A percentile compares a stretch with the other conserved stretches of the same genome.
phyloP scores from a whole-genome alignment of 495 filamentous ascomycete genomes.

The Penicillium mononematosum region DNA sequence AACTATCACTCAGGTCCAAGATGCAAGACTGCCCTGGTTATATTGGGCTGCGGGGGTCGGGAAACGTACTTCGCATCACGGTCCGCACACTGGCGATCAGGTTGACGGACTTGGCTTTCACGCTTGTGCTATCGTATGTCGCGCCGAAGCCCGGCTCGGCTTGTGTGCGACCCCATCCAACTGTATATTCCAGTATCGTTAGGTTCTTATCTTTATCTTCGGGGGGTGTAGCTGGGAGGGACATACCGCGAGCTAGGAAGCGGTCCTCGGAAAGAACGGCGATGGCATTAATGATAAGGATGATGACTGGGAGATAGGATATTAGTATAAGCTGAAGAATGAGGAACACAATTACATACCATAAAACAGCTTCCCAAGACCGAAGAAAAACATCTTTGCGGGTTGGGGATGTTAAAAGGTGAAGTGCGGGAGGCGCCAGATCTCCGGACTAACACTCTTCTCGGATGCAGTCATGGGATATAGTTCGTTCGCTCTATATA shows the following conservation, averaged over 20 bases:
- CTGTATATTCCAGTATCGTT: conserved; percentile 41
- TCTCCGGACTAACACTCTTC: conserved; percentile 30
- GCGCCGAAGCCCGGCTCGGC: conserved; percentile 74
- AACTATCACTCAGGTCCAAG: background rate
- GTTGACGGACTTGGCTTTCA: conserved; percentile 84
- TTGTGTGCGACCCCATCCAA: conserved; percentile 71
- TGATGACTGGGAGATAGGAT: conserved; percentile 53
- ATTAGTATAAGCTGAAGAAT: conserved; percentile 6
- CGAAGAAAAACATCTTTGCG: conserved; percentile 64
- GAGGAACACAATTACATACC: conserved; percentile 40
- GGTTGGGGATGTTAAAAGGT: conserved; percentile 8
- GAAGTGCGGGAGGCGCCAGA: conserved; percentile 31
- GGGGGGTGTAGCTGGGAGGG: conserved; percentile 5
- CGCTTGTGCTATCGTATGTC: conserved; percentile 67
- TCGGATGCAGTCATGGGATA: conserved; percentile 27
- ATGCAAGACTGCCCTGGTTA: background rate
- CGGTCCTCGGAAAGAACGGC: conserved; percentile 96
- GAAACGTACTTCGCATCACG: conserved; percentile 84
- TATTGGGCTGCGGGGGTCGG: conserved; percentile 2
- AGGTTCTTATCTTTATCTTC: conserved; percentile 8
- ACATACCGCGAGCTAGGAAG: conserved; percentile 90
- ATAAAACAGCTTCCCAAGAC: conserved; percentile 70
- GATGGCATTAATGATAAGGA: conserved; percentile 91
- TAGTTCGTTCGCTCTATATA: conserved; percentile 19
- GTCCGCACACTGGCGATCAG: conserved; percentile 88